Conservation (phyloP, 208 protist species). For the Trypanosoma scelopori region DNA sequence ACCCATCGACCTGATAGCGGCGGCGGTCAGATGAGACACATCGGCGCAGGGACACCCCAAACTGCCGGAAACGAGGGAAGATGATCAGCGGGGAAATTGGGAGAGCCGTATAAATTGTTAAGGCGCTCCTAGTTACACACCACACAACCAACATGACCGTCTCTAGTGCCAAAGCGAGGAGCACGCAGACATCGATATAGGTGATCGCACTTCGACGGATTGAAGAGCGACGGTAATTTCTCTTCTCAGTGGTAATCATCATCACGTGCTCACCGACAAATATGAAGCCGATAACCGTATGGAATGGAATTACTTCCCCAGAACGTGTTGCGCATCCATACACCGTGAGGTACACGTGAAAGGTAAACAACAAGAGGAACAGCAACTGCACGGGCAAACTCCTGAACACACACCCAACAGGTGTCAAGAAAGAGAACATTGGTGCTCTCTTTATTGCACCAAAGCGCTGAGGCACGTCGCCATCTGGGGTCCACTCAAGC, state of each 20-base stretch:
- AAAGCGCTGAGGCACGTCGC: neutral
- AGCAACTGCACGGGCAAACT: conserved; percentile 6
- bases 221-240: neutral
- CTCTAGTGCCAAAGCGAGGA: neutral
- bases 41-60: neutral
- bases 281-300: neutral
- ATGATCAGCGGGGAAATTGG: neutral
- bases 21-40: conserved; percentile 50
- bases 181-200: neutral
- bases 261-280: neutral
- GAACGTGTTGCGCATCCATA: neutral
- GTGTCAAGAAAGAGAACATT: neutral
- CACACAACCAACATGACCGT: neutral
- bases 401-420: neutral
- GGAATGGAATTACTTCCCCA: neutral
- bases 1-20: conserved; percentile 86
- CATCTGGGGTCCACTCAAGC: too few relatives aligned
- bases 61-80: neutral
- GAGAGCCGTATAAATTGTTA: neutral
- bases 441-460: neutral
- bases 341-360: neutral
- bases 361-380: neutral
- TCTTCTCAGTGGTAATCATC: neutral
- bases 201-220: neutral
- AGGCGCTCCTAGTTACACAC: neutral